Base-by-base conservation (phyloP, 768 basidiomycete genomes). In the Dendrothele bispora region DNA sequence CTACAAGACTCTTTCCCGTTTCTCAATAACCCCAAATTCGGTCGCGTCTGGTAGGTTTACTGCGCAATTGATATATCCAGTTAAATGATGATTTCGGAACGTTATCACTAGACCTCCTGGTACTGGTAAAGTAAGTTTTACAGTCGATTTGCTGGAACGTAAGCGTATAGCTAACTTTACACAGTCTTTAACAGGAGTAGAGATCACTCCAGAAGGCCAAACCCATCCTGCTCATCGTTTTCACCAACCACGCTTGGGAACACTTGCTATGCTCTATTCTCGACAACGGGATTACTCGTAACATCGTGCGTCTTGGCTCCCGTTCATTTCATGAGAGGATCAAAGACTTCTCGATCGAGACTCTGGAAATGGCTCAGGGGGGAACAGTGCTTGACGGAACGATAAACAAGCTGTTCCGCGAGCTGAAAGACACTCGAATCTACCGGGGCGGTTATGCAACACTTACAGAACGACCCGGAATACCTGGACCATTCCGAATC, bases 161-260 rank as follows among this genome's bases (percentile, higher is more conserved):
- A 52, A 45, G 2, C 56, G 28, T 43, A 42, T 20, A 38, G 11
- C 34, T 49, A 21, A 10, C 25, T 34, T 15, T 28, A 17, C 20
- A 5, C 51, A 86, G 83, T 82, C 78, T 21, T 88, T 73, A 54
- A 86, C 83, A 3, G 86, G 83, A 1, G 75, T 83, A 5, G 84
- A 91, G 58, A 70, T 91, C 14, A 58, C 90, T 7, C 79, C 84
- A 0, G 78, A 51, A 70, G 10, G 62, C 83, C 42, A 64, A 69
- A 2, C 85, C 79, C 0, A 81, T 87, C 42, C 56, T 75, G 7
- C 61, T 74, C 66, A 76, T 76, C 27, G 72, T 87, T 0, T 88
- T 83, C 64, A 91, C 88, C 0, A 90, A 91, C 53, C 89, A 90
- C 36, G 88, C 88, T 0, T 71, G 90, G 3, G 88, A 91, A 48